These are phyloP conservation scores for Chalara sp. DNA, from an alignment of 2,329 filamentous ascomycete genomes.

Conservation along the genomic window DNA sequence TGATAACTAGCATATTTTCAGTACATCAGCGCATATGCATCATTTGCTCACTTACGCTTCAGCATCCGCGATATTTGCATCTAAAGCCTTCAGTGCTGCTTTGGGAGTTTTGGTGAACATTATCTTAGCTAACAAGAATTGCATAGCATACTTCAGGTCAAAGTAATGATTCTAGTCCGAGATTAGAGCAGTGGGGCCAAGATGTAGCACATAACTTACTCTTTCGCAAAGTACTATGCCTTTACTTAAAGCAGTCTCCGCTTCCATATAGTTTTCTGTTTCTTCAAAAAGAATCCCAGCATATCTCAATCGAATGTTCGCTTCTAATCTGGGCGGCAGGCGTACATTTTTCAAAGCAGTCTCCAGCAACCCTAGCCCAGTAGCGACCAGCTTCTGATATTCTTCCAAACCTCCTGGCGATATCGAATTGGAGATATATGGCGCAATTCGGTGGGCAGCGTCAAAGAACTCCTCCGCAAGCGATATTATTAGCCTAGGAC, in stretches of 20 bases:
- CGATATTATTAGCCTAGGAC: conserved; percentile 48
- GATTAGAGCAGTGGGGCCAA: not conserved
- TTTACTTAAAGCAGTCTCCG: conserved; percentile 65
- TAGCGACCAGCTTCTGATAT: conserved; percentile 67
- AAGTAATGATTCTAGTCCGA: conserved; percentile 42
- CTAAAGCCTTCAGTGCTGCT: conserved; percentile 65
- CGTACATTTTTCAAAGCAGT: conserved; percentile 56
- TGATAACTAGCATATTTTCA: conserved; percentile 38
- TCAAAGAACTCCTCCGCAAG: conserved; percentile 70
- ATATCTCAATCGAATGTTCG: conserved; percentile 62
- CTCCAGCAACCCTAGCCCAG: conserved; percentile 66
- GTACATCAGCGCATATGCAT: not conserved
- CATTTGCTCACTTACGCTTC: conserved; percentile 45
- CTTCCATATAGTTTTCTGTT: conserved; percentile 68
- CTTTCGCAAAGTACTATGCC: conserved; percentile 64
- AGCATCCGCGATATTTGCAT: conserved; percentile 61
- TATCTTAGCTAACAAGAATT: conserved; percentile 64
- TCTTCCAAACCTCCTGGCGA: conserved; percentile 47
- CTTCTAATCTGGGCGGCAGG: conserved; percentile 60
- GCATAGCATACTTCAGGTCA: conserved; percentile 72
- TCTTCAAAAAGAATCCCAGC: conserved; percentile 65
- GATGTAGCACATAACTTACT: conserved; percentile 30
- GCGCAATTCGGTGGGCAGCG: conserved; percentile 53
- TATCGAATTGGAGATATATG: conserved; percentile 41
- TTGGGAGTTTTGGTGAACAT: conserved; percentile 65